Base-by-base conservation (phyloP, 768 basidiomycete species). In the Ramaria sp. region DNA sequence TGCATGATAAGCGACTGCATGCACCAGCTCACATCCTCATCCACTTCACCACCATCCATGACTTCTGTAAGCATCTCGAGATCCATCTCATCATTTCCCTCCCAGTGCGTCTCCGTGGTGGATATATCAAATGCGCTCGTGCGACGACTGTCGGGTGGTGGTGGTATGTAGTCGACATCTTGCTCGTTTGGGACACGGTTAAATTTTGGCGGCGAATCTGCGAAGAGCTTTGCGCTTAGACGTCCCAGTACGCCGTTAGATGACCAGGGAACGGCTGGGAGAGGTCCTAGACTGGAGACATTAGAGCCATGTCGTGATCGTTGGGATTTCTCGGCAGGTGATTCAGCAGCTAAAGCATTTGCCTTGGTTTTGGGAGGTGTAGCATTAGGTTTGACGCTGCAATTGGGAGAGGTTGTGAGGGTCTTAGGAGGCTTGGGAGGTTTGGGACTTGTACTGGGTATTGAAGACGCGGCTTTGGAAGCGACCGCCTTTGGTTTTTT, bases 21-120 rank as follows among this genome's bases (percentile, higher is more conserved):
- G 59, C 61, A 5, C 16, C 1, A 20, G 24, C 71, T 49, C 52
- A 82, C 84, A 63, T 88, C 87, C 61, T 89, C 87, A 60, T 88
- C 83, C 2, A 83, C 75, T 24, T 81, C 73, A 5, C 78, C 79
- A 56, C 55, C 43, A 12, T 84, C 84, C 10, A 67, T 65, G 18
- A 67, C 62, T 34, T 73, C 66, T 24, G 83, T 89, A 48, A 84
- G 64, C 78, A 88, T 80, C 61, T 88, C 87, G 59, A 86, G 67
- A 18, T 77, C 79, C 74, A 83, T 79, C 30, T 80, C 78, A 24
- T 80, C 75, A 45, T 76, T 42, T 12, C 22, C 53, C 16, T 55
- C 53, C 53, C 53, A 55, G 32, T 18, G 27, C 20, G 43, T 32
- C 3, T 47, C 53, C 1, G 16, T 20, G 80, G 58, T 63, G 69